A percentile compares a stretch with the other conserved stretches of the same genome.
These are phyloP conservation scores for Ensete ventricosum DNA, from an alignment of 176 grass and related monocot species.

Conservation along the genomic window DNA sequence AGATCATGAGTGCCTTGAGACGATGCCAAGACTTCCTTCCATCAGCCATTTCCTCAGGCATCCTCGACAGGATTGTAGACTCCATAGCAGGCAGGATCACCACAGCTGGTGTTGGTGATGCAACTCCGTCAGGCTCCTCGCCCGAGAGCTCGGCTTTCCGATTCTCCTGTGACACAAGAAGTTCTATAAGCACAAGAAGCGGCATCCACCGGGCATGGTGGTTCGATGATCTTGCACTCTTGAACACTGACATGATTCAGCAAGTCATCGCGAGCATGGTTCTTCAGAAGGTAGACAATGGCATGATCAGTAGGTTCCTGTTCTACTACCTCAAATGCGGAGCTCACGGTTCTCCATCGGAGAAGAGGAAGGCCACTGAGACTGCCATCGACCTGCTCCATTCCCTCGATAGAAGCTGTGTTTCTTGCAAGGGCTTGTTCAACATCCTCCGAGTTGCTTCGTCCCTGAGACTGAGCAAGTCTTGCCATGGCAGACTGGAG, in stretches of 20 bases:
- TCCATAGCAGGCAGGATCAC: constrained; percentile 44
- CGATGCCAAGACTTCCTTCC: constrained; percentile 62
- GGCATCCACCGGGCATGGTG: constrained; percentile 51
- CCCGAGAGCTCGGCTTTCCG: constrained; percentile 82
- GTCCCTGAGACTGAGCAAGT: constrained; percentile 31
- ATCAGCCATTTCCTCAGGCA: constrained; percentile 31
- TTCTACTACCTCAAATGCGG: constrained; percentile 75
- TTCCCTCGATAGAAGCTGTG: constrained; percentile 37
- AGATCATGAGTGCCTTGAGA: constrained; percentile 47
- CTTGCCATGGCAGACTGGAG: constrained; percentile 34
- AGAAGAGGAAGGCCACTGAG: constrained; percentile 52
- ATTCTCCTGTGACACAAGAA: constrained; percentile 78
- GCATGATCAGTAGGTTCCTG: constrained; percentile 52
- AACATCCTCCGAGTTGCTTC: constrained; percentile 55
- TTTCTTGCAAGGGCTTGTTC: constrained; percentile 83
- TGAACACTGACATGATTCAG: constrained; percentile 35
- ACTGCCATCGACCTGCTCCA: constrained; percentile 33
- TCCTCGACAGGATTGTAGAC: constrained; percentile 39
- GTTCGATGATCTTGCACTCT: constrained; percentile 64
- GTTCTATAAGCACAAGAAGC: constrained; percentile 48
- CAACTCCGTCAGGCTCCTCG: constrained; percentile 58
- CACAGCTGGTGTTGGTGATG: constrained; percentile 27
- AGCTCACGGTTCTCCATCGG: constrained; percentile 20
- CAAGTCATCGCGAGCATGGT: constrained; percentile 46
- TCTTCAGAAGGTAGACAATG: constrained; percentile 46